Evolutionary conservation across 495 filamentous ascomycete species (phyloP).

Genomic region (Neurospora pannonica): DNA sequence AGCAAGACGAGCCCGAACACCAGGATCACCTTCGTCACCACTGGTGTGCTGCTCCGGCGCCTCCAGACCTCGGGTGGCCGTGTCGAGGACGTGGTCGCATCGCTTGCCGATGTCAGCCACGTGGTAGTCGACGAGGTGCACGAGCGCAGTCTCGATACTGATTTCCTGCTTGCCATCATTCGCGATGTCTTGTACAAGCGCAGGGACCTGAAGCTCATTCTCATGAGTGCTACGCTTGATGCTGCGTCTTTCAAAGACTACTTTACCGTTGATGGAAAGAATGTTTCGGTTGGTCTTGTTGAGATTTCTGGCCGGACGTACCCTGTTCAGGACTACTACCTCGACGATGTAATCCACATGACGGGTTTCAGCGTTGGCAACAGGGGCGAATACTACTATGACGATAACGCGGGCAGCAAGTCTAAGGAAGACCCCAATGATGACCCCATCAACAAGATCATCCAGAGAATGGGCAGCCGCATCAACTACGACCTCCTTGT

Average conservation of each 20-base stretch:
- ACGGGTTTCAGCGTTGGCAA: slow-evolving; percentile 57
- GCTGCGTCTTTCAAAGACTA: slow-evolving; percentile 78
- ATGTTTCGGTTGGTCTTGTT: slow-evolving; percentile 59
- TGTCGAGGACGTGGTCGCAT: slow-evolving; percentile 65
- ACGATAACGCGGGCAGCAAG: slow-evolving; percentile 26
- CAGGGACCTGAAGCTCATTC: slow-evolving; percentile 78
- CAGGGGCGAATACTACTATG: slow-evolving; percentile 19
- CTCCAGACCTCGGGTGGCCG: slow-evolving; percentile 78
- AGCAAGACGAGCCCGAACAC: slow-evolving; percentile 57
- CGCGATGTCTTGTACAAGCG: slow-evolving; percentile 68
- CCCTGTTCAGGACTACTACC: slow-evolving; percentile 80
- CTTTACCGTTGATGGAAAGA: slow-evolving; percentile 50
- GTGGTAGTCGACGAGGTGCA: slow-evolving; percentile 97
- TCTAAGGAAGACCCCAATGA: slow-evolving; percentile 18
- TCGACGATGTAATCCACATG: slow-evolving; percentile 77
- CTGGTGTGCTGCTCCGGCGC: slow-evolving; percentile 84
- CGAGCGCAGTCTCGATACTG: slow-evolving; percentile 89
- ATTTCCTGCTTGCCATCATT: slow-evolving; percentile 85
- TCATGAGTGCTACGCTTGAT: slow-evolving; percentile 98
- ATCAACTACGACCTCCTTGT: slow-evolving; percentile 92
- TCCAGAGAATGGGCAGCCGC: slow-evolving; percentile 67
- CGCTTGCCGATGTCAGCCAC: slow-evolving; percentile 83
- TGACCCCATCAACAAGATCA: slow-evolving; percentile 51
- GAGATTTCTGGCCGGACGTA: slow-evolving; percentile 85
- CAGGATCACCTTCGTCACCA: slow-evolving; percentile 92